Evolutionary conservation across 2,329 filamentous ascomycete species (phyloP), one percentile per base, ranked within the genome.

Genomic region (Pseudogymnoascus sp.): DNA sequence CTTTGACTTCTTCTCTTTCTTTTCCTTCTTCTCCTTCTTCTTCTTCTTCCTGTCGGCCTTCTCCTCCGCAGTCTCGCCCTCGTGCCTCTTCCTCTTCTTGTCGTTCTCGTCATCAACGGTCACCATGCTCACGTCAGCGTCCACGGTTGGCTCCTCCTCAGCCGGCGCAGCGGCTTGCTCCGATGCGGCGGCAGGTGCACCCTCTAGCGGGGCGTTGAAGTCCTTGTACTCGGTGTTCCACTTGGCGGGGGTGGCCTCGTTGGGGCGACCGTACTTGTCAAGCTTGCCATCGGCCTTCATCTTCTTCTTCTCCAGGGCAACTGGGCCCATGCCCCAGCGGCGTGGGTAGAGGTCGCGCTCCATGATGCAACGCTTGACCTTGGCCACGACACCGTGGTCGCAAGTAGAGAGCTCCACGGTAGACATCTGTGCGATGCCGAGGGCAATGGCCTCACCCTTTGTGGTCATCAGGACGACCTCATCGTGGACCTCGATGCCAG

Each of bases 321-420:
- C 88, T 61, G 95, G 93, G 66, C 95, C 95, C 74, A 98, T 86
- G 69, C 95, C 95, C 95, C 95, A 99, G 82, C 93, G 84, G 76
- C 92, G 86, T 67, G 95, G 95, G 84, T 99, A 99, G 65, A 98
- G 84, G 76, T 98, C 95, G 72, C 95, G 90, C 84, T 99, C 95
- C 95, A 99, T 99, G 78, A 99, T 99, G 78, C 93, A 96, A 72
- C 95, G 89, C 88, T 99, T 99, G 76, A 99, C 91, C 84, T 97
- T 98, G 71, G 95, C 95, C 65, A 98, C 93, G 64, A 97, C 92
- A 71, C 95, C 95, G 78, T 99, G 95, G 75, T 98, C 93, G 78
- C 95, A 98, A 35, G 92, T 93, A 31, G 91, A 91, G 78, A 99
- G 90, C 80, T 98, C 95, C 59, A 97, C 92, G 2, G 93, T 96